These are phyloP conservation scores for Phlebopus sp. DNA, from an alignment of 1,284 basidiomycete genomes.

Conservation along the genomic window DNA sequence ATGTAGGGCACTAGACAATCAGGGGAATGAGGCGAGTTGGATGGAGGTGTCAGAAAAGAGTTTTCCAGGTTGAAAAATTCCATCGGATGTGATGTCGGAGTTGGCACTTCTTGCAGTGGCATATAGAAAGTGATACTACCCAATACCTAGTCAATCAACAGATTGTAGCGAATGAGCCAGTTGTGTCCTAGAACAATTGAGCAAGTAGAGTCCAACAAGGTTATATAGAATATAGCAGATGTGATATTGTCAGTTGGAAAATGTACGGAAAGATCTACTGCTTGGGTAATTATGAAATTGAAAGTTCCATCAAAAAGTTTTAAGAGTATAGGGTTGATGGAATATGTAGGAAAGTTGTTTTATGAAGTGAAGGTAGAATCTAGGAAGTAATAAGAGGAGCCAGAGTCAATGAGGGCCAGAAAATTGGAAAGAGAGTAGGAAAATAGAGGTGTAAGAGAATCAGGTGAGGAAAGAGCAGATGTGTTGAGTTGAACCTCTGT, in stretches of 20 bases:
- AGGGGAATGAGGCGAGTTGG: not conserved
- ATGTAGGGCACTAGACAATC: not conserved
- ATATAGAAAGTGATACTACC: too few species aligned
- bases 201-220: too few species aligned
- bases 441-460: not conserved
- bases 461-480: not conserved
- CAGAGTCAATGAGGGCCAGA: not conserved
- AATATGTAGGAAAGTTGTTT: not conserved
- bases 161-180: too few species aligned
- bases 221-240: not conserved
- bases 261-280: too few species aligned
- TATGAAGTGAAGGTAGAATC: not conserved
- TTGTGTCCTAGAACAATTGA: too few species aligned
- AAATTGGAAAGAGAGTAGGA: not conserved
- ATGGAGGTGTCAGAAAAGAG: not conserved
- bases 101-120: too few species aligned
- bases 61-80: too few species aligned
- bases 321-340: not conserved
- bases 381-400: slow-evolving; percentile 2
- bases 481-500: slow-evolving; percentile 1
- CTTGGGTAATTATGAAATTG: too few species aligned
- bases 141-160: too few species aligned
- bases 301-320: slow-evolving; percentile 1
- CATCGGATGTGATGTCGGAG: too few species aligned
- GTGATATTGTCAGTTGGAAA: slow-evolving; percentile 2